Base-by-base conservation (phyloP, 176 grass and related monocot genomes). In the Juncus inflexus region DNA sequence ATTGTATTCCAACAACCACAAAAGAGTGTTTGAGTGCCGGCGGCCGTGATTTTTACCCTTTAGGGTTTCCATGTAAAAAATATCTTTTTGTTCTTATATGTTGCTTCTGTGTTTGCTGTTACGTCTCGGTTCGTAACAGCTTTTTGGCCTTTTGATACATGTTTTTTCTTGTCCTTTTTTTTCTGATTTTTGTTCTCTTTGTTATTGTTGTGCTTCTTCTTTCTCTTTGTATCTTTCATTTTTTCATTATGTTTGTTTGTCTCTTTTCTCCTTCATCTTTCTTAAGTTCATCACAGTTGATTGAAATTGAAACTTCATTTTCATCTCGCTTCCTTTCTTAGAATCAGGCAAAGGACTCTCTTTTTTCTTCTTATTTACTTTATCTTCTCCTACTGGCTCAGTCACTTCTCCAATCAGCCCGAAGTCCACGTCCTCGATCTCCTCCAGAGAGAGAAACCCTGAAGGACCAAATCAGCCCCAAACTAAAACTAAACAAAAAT, bases 371-470 rank as follows among this genome's bases (percentile, higher is more conserved):
- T 59, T 37, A 12, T 73, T 69, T 15, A 36, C 71, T 40, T 77
- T 77, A 4, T 37, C 43, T 60, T 9, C 60, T 62, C 55, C 81
- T 43, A 77, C 11, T 6, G n/a, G n/a, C n/a, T n/a, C n/a, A n/a
- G n/a, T n/a, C n/a, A 66, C 66, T 35, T 66, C 69, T 3, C 80
- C 85, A 1, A 91, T 50, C 37, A 92, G 74, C 9, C 78, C 80
- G 43, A 77, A 92, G 8, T 89, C 83, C 0, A 77, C 81, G 67
- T 89, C 94, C 58, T 99, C 94, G 15, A 99, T 86, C 72, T 99
- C 94, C 72, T 99, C 94, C 55, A 99, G 58, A 58, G 84, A 84
- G 51, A 99, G 80, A 72, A 99, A 99, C 12, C 94, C 88, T 96
- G n/a, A n/a, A n/a, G 69, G 28, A 37, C 66, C 51, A 66, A 74